phyloP scores from a whole-genome alignment of 1,139 yeast species.

The Taphrina pruni region DNA sequence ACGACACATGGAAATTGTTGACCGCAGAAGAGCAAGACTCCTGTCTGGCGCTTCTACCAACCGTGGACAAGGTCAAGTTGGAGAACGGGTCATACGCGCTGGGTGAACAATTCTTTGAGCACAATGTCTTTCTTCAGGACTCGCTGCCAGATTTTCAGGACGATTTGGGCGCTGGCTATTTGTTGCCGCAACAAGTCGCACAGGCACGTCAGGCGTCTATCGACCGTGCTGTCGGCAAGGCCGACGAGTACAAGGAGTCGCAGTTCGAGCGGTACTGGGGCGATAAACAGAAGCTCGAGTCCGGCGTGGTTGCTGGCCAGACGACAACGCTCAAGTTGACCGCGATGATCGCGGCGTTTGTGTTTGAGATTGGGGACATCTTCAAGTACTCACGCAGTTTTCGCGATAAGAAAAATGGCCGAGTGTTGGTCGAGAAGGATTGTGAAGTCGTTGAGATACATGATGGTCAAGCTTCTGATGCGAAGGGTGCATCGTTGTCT shows the following conservation, averaged over 20 bases:
- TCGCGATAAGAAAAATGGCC: background rate
- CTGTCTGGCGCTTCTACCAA: slow-evolving; percentile 31
- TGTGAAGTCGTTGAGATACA: background rate
- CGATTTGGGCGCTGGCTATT: slow-evolving; percentile 37
- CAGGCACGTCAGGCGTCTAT: slow-evolving; percentile 32
- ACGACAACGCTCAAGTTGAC: slow-evolving; percentile 3
- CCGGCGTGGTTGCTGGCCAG: background rate
- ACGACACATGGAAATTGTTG: slow-evolving; percentile 21
- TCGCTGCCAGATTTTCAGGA: slow-evolving; percentile 40
- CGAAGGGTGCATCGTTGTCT: background rate
- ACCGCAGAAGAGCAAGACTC: slow-evolving; percentile 12
- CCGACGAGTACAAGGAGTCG: slow-evolving; percentile 43
- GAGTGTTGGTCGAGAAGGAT: background rate
- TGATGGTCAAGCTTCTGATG: background rate
- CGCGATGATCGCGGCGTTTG: background rate
- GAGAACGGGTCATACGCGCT: background rate
- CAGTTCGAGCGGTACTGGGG: slow-evolving; percentile 45
- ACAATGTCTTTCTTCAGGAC: slow-evolving; percentile 40
- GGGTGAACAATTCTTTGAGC: slow-evolving; percentile 32
- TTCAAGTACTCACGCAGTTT: slow-evolving; percentile 4
- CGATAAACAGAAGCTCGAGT: slow-evolving; percentile 32
- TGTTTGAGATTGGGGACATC: background rate
- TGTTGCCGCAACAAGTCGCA: slow-evolving; percentile 30
- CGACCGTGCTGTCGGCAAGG: slow-evolving; percentile 32
- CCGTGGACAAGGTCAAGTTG: slow-evolving; percentile 15